phyloP scores from a whole-genome alignment of 2,329 filamentous ascomycete species.

The Chaetomium globosum region DNA sequence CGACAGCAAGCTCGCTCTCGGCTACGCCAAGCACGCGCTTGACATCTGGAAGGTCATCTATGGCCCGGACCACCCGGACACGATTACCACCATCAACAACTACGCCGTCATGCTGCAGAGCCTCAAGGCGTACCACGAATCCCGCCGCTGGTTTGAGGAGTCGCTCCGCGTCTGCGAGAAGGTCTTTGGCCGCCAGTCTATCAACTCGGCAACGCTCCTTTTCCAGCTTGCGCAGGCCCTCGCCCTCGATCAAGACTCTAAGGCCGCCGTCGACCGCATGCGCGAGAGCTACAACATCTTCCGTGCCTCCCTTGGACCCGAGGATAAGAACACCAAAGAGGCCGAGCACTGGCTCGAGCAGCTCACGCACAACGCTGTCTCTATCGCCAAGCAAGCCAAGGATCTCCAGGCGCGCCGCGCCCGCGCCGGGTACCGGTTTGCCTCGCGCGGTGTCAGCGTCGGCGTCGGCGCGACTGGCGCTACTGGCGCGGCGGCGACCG shows the following conservation, averaged over 20 bases:
- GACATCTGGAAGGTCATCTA: slow-evolving; percentile 98
- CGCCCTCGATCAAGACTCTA: slow-evolving; percentile 92
- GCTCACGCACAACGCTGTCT: slow-evolving; percentile 91
- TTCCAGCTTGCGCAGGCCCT: slow-evolving; percentile 97
- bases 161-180: slow-evolving; percentile 86
- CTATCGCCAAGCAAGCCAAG: slow-evolving; percentile 90
- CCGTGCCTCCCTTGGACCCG: slow-evolving; percentile 78
- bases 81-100: slow-evolving; percentile 98
- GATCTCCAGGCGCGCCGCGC: slow-evolving; percentile 76
- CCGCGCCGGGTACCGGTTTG: slow-evolving; percentile 70
- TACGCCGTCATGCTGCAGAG: slow-evolving; percentile 97
- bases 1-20: slow-evolving; percentile 84
- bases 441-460: slow-evolving; percentile 64
- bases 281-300: slow-evolving; percentile 97
- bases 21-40: slow-evolving; percentile 88
- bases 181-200: slow-evolving; percentile 83
- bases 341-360: slow-evolving; percentile 96
- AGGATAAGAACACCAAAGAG: slow-evolving; percentile 97
- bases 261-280: slow-evolving; percentile 89
- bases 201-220: slow-evolving; percentile 90
- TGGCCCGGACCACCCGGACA: slow-evolving; percentile 89
- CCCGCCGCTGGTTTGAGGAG: slow-evolving; percentile 93
- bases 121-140: slow-evolving; percentile 92
- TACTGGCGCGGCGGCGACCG: slow-evolving; percentile 40
- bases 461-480: slow-evolving; percentile 43